phyloP scores from a whole-genome alignment of 2,329 filamentous ascomycete species.

The Monosporascus ibericus region DNA sequence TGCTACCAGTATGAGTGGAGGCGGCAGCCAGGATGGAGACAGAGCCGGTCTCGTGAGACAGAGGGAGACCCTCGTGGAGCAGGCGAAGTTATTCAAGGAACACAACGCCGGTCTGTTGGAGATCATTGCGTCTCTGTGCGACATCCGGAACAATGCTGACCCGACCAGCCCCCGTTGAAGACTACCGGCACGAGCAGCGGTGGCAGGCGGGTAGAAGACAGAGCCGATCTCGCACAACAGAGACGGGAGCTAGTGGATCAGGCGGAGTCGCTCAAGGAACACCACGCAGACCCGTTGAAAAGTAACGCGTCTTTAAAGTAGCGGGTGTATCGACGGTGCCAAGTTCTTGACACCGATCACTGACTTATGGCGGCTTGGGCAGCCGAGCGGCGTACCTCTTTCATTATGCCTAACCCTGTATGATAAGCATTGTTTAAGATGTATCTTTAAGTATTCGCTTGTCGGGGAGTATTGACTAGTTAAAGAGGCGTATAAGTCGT shows the following conservation, averaged over 20 bases:
- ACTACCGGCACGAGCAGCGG: background rate
- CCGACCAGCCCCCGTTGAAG: background rate
- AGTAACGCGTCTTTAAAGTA: constrained; percentile 8
- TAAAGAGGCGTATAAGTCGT: too few species aligned
- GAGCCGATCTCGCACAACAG: too few species aligned
- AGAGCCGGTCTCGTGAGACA: background rate
- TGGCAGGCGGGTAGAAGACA: too few species aligned
- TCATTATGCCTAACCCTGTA: too few species aligned
- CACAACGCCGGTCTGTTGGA: background rate
- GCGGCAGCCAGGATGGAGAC: background rate
- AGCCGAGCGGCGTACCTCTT: too few species aligned
- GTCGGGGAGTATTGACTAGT: too few species aligned
- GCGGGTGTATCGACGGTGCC: constrained; percentile 31
- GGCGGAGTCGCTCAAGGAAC: background rate
- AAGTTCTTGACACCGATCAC: constrained; percentile 4
- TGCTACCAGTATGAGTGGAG: background rate
- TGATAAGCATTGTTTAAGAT: too few species aligned
- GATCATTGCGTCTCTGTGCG: background rate
- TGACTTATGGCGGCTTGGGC: too few species aligned
- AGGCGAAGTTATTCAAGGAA: background rate
- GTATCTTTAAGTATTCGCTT: too few species aligned
- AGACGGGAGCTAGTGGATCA: background rate
- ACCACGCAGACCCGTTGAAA: background rate
- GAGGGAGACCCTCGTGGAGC: background rate
- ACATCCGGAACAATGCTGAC: background rate